Percentiles rank a stretch among this genome's conserved stretches.
These are phyloP conservation scores for Mucor velutinosus DNA, from an alignment of 371 early-diverging fungal genomes.

Conservation along the genomic window DNA sequence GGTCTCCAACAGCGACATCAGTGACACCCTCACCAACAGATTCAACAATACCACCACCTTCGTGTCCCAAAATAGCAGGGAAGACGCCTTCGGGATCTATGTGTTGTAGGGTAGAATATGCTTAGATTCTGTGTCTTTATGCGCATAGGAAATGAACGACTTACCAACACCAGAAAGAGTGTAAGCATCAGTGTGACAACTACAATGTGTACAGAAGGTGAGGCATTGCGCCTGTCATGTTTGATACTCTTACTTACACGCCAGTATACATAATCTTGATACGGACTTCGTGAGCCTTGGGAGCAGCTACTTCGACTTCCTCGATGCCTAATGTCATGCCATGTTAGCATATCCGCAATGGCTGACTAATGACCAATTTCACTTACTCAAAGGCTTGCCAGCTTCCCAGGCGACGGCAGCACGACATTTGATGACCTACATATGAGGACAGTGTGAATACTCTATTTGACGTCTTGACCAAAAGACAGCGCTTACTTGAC, in stretches of 20 bases:
- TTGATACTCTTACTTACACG: conserved; percentile 59
- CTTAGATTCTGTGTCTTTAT: neutral
- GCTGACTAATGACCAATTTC: neutral
- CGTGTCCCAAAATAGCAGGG: conserved; percentile 95
- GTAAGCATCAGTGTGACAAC: conserved; percentile 94
- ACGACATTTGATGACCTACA: conserved; percentile 83
- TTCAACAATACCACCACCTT: conserved; percentile 95
- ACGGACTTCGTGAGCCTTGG: conserved; percentile 95
- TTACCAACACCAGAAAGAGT: conserved; percentile 87
- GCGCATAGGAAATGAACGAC: neutral
- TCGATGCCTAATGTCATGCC: conserved; percentile 69
- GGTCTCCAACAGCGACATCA: conserved; percentile 86
- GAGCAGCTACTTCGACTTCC: conserved; percentile 90
- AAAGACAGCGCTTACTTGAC: conserved; percentile 25
- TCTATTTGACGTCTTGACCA: neutral
- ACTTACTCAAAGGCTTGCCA: conserved; percentile 86
- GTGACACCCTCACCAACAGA: conserved; percentile 97
- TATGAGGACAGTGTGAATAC: neutral
- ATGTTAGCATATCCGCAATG: neutral
- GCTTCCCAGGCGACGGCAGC: conserved; percentile 97
- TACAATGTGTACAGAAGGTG: conserved; percentile 10
- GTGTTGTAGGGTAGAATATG: neutral
- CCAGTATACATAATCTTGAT: conserved; percentile 90
- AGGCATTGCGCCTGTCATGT: neutral
- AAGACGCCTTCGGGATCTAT: conserved; percentile 87